Evolutionary conservation across 208 protist genomes (phyloP).

Genomic region (Leptomonas seymouri): DNA sequence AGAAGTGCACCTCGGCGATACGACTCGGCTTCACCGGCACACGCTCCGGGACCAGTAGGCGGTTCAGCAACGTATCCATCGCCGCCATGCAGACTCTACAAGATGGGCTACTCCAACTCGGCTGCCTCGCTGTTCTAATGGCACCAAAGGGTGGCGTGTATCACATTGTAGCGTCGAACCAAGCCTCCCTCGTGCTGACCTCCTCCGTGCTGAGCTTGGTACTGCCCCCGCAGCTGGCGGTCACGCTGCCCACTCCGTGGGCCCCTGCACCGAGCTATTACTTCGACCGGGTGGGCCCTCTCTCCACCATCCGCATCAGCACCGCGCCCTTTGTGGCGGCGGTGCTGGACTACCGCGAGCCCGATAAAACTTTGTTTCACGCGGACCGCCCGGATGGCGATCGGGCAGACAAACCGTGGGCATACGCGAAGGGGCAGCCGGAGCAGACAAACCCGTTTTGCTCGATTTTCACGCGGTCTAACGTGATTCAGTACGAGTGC

Average conservation of each 20-base stretch:
- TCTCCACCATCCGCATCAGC: constrained; percentile 18
- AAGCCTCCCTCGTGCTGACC: constrained; percentile 11
- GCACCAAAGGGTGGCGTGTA: constrained; percentile 17
- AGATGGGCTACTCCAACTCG: constrained; percentile 7
- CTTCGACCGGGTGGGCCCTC: neutral
- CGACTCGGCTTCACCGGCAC: neutral
- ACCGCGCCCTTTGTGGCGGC: constrained; percentile 17
- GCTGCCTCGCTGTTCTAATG: constrained; percentile 19
- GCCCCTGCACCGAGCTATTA: neutral
- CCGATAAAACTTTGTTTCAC: neutral
- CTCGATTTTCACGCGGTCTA: constrained; percentile 21
- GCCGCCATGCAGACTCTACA: constrained; percentile 15
- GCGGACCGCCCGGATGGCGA: neutral
- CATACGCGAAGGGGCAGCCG: neutral
- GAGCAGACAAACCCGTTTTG: neutral
- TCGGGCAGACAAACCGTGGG: neutral
- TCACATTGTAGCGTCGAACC: constrained; percentile 23
- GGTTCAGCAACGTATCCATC: neutral
- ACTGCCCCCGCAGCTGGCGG: constrained; percentile 12
- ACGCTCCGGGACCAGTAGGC: neutral
- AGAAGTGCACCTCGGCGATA: neutral
- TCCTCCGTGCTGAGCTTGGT: constrained; percentile 27
- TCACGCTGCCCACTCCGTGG: neutral
- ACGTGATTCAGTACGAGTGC: constrained; percentile 26
- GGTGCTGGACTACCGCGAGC: constrained; percentile 23